phyloP scores from a whole-genome alignment of 441 rosid genomes.

The Adansonia madagascariensis region DNA sequence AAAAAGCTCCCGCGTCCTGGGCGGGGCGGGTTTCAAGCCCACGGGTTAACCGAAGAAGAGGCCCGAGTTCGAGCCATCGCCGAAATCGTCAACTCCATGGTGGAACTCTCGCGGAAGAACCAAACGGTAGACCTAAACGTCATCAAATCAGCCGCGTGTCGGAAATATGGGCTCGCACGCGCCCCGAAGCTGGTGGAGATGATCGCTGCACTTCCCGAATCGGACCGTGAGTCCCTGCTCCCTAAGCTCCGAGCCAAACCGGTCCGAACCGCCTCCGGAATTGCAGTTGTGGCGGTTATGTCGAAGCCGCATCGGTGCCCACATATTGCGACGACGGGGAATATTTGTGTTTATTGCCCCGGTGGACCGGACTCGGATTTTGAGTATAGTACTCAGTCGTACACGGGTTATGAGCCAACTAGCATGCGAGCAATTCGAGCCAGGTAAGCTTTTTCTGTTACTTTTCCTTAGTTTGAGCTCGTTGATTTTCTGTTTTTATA shows the following conservation, averaged over 20 bases:
- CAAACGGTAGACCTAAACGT: slow-evolving; percentile 93
- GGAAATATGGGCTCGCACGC: slow-evolving; percentile 88
- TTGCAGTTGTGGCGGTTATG: slow-evolving; percentile 98
- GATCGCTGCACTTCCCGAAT: slow-evolving; percentile 95
- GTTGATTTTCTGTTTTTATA: background rate
- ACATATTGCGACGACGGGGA: slow-evolving; percentile 97
- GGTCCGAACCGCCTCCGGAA: slow-evolving; percentile 94
- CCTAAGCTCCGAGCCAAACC: slow-evolving; percentile 98
- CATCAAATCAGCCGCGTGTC: slow-evolving; percentile 88
- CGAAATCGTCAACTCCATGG: slow-evolving; percentile 89
- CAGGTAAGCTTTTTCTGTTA: slow-evolving; percentile 50
- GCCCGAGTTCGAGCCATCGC: slow-evolving; percentile 93
- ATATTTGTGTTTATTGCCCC: slow-evolving; percentile 95
- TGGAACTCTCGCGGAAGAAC: slow-evolving; percentile 85
- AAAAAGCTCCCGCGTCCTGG: slow-evolving; percentile 84
- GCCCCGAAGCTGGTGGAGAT: slow-evolving; percentile 98
- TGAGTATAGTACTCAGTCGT: slow-evolving; percentile 98
- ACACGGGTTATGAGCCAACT: slow-evolving; percentile 97
- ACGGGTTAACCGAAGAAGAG: slow-evolving; percentile 87
- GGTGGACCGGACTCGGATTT: slow-evolving; percentile 99
- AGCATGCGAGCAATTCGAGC: slow-evolving; percentile 99
- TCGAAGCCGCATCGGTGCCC: slow-evolving; percentile 99
- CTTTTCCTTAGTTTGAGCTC: background rate
- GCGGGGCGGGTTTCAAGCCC: slow-evolving; percentile 84
- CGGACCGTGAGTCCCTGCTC: slow-evolving; percentile 84